A percentile compares a stretch with the other conserved stretches of the same genome.
Conservation (phyloP, 176 grass and related monocot species). For the Guadua angustifolia region DNA sequence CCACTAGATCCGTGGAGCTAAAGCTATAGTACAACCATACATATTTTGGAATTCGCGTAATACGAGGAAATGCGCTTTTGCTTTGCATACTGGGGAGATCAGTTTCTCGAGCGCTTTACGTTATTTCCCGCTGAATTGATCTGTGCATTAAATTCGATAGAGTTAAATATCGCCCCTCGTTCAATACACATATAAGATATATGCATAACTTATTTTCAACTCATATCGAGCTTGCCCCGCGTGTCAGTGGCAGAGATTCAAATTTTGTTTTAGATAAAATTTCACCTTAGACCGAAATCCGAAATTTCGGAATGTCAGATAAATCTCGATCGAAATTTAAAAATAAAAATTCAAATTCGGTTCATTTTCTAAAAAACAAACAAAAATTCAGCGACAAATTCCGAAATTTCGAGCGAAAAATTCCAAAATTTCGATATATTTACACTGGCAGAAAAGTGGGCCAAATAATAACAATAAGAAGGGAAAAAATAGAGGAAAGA, state of each 20-base stretch:
- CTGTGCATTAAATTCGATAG: neutral
- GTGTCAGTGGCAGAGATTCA: slow-evolving; percentile 14
- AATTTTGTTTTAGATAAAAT: no score
- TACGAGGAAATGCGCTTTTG: neutral
- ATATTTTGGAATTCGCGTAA: neutral
- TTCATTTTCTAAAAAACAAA: no score
- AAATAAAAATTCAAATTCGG: no score
- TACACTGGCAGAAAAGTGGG: no score
- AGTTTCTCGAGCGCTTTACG: neutral
- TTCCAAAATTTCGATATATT: no score
- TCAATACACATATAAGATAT: slow-evolving; percentile 30
- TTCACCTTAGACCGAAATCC: no score
- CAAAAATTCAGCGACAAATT: no score
- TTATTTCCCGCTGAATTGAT: neutral
- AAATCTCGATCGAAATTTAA: no score
- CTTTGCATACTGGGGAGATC: neutral
- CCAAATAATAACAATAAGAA: neutral
- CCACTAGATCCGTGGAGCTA: no score
- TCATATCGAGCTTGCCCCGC: neutral
- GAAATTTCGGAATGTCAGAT: no score
- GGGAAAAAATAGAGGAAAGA: neutral
- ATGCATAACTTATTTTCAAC: neutral
- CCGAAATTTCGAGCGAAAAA: no score
- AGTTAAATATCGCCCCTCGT: neutral
- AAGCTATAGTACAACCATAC: neutral